phyloP scores from a whole-genome alignment of 1,284 basidiomycete species.

The Ceratorhiza oryzae-sativae region DNA sequence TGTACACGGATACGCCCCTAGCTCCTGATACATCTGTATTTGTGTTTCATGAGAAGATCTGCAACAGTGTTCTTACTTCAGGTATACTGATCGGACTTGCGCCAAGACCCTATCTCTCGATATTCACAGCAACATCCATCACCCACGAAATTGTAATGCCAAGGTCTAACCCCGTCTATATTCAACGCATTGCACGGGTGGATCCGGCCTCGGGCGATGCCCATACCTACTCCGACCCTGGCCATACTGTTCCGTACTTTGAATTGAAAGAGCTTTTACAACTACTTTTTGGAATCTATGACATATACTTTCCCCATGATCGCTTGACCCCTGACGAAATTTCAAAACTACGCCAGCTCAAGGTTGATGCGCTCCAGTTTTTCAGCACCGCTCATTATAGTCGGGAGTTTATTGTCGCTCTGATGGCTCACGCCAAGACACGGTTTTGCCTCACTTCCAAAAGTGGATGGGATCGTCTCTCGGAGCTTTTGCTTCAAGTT shows the following conservation, averaged over 20 bases:
- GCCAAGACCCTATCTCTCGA: constrained; percentile 55
- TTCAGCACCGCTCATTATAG: constrained; percentile 54
- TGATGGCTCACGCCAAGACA: constrained; percentile 55
- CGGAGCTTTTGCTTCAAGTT: neutral
- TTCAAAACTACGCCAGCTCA: constrained; percentile 41
- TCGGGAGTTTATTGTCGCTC: constrained; percentile 55
- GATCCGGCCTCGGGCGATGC: constrained; percentile 45
- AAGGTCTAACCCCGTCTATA: neutral
- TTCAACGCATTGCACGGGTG: constrained; percentile 23
- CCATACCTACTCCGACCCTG: constrained; percentile 18
- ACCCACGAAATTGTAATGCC: constrained; percentile 53
- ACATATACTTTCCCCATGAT: constrained; percentile 54
- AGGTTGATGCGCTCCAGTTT: constrained; percentile 44
- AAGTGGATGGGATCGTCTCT: constrained; percentile 46
- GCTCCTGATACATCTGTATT: constrained; percentile 46
- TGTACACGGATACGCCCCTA: constrained; percentile 58
- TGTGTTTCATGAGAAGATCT: constrained; percentile 52
- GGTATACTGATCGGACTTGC: constrained; percentile 55
- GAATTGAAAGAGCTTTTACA: constrained; percentile 52
- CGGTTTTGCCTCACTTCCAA: constrained; percentile 47
- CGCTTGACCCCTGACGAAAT: constrained; percentile 50
- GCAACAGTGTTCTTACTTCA: constrained; percentile 54
- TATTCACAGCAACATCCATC: constrained; percentile 56
- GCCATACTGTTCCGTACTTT: constrained; percentile 44
- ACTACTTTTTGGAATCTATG: constrained; percentile 59